A percentile compares a stretch with the other conserved stretches of the same genome.
Evolutionary conservation across 148 eudicot species (phyloP).

Genomic region (Fagopyrum tataricum): DNA sequence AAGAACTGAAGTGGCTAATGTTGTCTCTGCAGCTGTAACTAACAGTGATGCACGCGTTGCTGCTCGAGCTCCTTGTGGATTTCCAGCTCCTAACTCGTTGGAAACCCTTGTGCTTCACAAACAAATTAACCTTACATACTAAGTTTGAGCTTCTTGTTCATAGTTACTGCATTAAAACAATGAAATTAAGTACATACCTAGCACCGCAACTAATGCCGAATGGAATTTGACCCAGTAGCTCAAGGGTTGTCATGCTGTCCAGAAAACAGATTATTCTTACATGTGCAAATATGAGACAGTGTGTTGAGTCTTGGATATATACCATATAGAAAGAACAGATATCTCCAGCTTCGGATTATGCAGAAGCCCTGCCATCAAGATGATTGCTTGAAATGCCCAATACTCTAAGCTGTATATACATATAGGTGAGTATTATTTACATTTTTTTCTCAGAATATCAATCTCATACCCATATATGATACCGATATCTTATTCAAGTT

Average conservation of each 20-base stretch:
- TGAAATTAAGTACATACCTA: background rate
- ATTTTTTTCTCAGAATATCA: too few species aligned
- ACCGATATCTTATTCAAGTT: too few species aligned
- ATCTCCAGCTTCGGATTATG: background rate
- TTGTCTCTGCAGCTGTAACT: background rate
- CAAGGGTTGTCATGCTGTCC: background rate
- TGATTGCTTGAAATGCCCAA: background rate
- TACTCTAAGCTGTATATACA: slow-evolving; percentile 3
- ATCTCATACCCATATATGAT: too few species aligned
- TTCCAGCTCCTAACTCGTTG: background rate
- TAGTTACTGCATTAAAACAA: too few species aligned
- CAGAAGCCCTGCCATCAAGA: background rate
- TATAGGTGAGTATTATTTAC: background rate
- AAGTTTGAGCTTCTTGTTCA: too few species aligned
- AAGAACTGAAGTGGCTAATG: background rate
- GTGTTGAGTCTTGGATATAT: background rate
- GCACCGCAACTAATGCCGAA: background rate
- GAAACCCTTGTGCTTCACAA: slow-evolving; percentile 10
- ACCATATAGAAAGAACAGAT: background rate
- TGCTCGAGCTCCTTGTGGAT: slow-evolving; percentile 2
- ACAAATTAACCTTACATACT: background rate
- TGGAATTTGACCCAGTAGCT: background rate
- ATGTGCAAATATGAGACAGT: too few species aligned
- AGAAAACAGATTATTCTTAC: background rate
- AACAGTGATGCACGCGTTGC: background rate